phyloP scores from a whole-genome alignment of 1,284 basidiomycete genomes.

The Polyporus tsugae region DNA sequence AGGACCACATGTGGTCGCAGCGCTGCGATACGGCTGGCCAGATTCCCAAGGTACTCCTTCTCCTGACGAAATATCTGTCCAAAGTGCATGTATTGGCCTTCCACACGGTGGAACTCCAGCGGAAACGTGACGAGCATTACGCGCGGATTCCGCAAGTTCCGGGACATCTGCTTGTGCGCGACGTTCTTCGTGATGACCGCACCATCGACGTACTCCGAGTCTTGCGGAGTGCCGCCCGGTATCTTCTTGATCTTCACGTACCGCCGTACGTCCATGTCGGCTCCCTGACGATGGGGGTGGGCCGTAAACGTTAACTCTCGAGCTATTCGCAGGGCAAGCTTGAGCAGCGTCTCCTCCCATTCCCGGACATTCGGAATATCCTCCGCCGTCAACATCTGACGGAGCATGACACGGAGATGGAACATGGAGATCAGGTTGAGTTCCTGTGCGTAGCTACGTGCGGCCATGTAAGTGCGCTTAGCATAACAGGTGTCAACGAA shows the following conservation, averaged over 20 bases:
- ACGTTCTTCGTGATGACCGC: conserved; percentile 99
- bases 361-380: conserved; percentile 79
- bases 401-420: conserved; percentile 88
- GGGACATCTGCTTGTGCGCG: conserved; percentile 90
- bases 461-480: not conserved
- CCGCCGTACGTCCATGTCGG: conserved; percentile 94
- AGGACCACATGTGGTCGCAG: conserved; percentile 93
- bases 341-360: conserved; percentile 88
- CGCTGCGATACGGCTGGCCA: conserved; percentile 90
- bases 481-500: not conserved
- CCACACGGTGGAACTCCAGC: conserved; percentile 93
- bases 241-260: conserved; percentile 99
- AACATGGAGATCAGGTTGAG: conserved; percentile 86
- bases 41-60: conserved; percentile 91
- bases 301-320: conserved; percentile 80
- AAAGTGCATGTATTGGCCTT: conserved; percentile 94
- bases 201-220: conserved; percentile 97
- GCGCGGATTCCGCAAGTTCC: conserved; percentile 79
- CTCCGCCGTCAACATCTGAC: conserved; percentile 85
- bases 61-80: conserved; percentile 95
- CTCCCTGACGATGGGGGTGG: conserved; percentile 78
- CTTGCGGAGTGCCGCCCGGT: conserved; percentile 89
- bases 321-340: conserved; percentile 82
- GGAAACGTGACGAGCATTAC: conserved; percentile 98
- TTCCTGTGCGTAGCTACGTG: conserved; percentile 76